Percentiles rank a stretch among this genome's conserved stretches.
Conservation (phyloP, 352 stramenopile species). For the Phytophthora citrophthora region DNA sequence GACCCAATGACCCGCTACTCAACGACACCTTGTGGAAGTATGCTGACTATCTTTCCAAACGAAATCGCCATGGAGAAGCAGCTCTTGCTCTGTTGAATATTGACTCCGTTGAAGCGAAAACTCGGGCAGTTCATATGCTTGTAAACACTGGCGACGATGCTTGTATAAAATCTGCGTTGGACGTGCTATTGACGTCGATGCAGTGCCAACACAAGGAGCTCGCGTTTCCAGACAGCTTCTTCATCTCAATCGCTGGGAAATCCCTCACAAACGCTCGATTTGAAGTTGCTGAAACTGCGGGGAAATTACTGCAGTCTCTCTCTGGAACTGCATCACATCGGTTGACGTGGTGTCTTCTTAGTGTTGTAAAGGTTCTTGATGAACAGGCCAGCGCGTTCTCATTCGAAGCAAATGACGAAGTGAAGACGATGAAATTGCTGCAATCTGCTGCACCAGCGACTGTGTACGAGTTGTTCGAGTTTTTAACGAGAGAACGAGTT, state of each 20-base stretch:
- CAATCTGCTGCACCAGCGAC: constrained; percentile 5
- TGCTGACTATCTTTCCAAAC: constrained; percentile 42
- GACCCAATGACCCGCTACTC: constrained; percentile 45
- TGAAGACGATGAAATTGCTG: constrained; percentile 6
- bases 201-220: constrained; percentile 2
- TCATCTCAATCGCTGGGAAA: constrained; percentile 44
- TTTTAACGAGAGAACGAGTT: constrained; percentile 12
- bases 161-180: constrained; percentile 40
- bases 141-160: constrained; percentile 40
- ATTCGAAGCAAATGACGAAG: not conserved
- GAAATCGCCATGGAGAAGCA: constrained; percentile 37
- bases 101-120: constrained; percentile 25
- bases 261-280: constrained; percentile 27
- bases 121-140: constrained; percentile 34
- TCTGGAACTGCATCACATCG: constrained; percentile 6
- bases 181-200: constrained; percentile 25
- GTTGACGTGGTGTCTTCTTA: constrained; percentile 33
- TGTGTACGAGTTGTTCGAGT: constrained; percentile 30
- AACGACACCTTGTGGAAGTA: constrained; percentile 48
- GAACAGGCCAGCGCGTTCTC: not conserved
- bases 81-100: constrained; percentile 37
- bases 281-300: constrained; percentile 43
- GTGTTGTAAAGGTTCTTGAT: constrained; percentile 26
- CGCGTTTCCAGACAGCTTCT: constrained; percentile 46
- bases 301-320: constrained; percentile 27